Evolutionary conservation across 1,284 basidiomycete genomes (phyloP).

Genomic region (Trametes hirsuta): DNA sequence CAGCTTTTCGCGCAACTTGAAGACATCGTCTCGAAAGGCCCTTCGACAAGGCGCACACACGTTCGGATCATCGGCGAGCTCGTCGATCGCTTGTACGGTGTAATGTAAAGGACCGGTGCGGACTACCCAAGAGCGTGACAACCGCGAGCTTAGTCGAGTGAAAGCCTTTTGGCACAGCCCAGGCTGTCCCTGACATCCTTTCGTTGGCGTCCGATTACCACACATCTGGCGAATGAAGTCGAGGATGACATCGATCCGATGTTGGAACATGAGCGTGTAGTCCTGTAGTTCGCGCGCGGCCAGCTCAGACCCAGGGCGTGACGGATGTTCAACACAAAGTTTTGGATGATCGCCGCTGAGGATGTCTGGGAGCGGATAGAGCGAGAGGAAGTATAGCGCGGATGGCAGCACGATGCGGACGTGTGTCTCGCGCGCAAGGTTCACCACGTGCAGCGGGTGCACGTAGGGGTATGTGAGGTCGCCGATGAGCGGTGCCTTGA

Average conservation of each 20-base stretch:
- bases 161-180: slow-evolving; percentile 48
- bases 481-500: slow-evolving; percentile 45
- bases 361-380: slow-evolving; percentile 56
- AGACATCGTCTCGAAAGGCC: slow-evolving; percentile 47
- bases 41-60: slow-evolving; percentile 50
- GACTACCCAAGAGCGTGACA: slow-evolving; percentile 54
- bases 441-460: slow-evolving; percentile 62
- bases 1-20: slow-evolving; percentile 41
- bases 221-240: slow-evolving; percentile 52
- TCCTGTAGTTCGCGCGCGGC: slow-evolving; percentile 45
- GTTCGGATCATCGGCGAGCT: slow-evolving; percentile 41
- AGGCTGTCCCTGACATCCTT: slow-evolving; percentile 25
- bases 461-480: slow-evolving; percentile 58
- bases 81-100: slow-evolving; percentile 51
- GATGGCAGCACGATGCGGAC: slow-evolving; percentile 53
- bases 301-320: slow-evolving; percentile 51
- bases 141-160: slow-evolving; percentile 43
- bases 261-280: slow-evolving; percentile 63
- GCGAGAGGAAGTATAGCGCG: slow-evolving; percentile 60
- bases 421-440: slow-evolving; percentile 58
- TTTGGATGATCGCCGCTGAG: slow-evolving; percentile 57
- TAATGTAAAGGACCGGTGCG: slow-evolving; percentile 58
- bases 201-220: slow-evolving; percentile 36
- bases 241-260: slow-evolving; percentile 52
- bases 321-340: slow-evolving; percentile 51